Base-by-base conservation (phyloP, 2,329 filamentous ascomycete species). In the Penicillium vulpinum region DNA sequence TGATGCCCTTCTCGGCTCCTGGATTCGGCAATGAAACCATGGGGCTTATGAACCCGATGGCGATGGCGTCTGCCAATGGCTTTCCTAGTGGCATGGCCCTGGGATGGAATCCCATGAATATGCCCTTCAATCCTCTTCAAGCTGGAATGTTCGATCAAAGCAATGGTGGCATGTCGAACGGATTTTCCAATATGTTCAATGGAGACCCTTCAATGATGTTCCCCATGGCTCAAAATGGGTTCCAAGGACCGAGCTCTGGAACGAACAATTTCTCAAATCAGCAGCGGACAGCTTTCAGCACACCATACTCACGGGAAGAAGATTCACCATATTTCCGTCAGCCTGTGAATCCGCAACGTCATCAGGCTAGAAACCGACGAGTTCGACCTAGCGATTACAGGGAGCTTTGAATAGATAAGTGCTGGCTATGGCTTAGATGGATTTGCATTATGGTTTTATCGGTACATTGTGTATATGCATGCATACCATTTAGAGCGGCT, bases 281-380 rank as follows among this genome's bases (percentile, higher is more conserved):
- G 66, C 83, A 86, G 66, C 76, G 81, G 53, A 82, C 78, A 24
- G 70, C 77, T 35, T 82, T 84, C 65, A 78, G 78, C 33, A 79
- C 80, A 18, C 80, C 81, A 13, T 77, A 80, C 57, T 82, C 83
- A 2, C 87, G 83, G 57, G 85, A 86, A 62, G 91, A 95, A 54
- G 92, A 96, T 56, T 91, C 92, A 58, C 90, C 94, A 7, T 99
- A 99, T 77, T 95, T 97, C 73, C 85, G 94, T 56, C 93, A 96
- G 74, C 94, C 94, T 0, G 90, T 97, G 60, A 99, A 99, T 71
- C 93, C 92, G 2, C 90, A 96, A 71, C 86, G 94, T 49, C 90
- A 94, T 71, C 88, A 92, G 74, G 91, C 92, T 69, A 85, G 89
- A 67, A 88, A 91, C 67, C 85, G 88, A 62, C 83, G 91, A 66